These are phyloP conservation scores for Aegilops sharonensis DNA, from an alignment of 176 grass and related monocot species.

Conservation along the genomic window DNA sequence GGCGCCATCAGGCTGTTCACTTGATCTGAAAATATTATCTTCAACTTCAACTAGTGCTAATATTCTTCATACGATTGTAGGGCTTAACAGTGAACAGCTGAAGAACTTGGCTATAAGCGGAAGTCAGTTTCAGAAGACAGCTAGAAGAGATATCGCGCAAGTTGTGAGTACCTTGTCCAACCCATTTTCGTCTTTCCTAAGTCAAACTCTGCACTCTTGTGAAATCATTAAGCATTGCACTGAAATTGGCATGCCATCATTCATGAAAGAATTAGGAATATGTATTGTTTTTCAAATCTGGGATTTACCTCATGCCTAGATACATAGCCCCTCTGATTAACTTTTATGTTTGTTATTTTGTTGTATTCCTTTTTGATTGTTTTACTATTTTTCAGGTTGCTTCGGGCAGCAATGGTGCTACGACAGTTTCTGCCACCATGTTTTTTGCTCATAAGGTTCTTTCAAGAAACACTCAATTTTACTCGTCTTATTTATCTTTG, in stretches of 20 bases:
- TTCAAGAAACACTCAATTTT: background rate
- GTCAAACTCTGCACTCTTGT: background rate
- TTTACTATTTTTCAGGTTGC: slow-evolving; percentile 61
- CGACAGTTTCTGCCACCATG: slow-evolving; percentile 93
- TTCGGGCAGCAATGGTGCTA: slow-evolving; percentile 72
- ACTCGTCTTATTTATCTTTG: background rate
- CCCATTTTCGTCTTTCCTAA: background rate
- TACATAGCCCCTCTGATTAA: background rate
- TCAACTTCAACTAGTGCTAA: background rate
- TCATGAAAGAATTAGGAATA: background rate
- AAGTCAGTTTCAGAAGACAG: slow-evolving; percentile 72
- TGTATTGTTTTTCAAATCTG: background rate
- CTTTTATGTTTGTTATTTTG: slow-evolving; percentile 19
- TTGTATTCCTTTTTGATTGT: background rate
- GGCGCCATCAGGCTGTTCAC: background rate
- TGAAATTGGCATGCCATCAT: background rate
- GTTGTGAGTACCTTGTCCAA: slow-evolving; percentile 53
- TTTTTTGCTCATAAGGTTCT: slow-evolving; percentile 88
- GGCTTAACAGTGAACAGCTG: slow-evolving; percentile 64
- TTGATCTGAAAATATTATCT: background rate
- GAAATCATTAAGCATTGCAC: background rate
- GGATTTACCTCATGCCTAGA: background rate
- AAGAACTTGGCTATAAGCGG: slow-evolving; percentile 77
- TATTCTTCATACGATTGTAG: slow-evolving; percentile 14
- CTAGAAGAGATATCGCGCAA: slow-evolving; percentile 88